Base-by-base conservation (phyloP, 2,329 filamentous ascomycete species). In the Cladosporium colombiae region DNA sequence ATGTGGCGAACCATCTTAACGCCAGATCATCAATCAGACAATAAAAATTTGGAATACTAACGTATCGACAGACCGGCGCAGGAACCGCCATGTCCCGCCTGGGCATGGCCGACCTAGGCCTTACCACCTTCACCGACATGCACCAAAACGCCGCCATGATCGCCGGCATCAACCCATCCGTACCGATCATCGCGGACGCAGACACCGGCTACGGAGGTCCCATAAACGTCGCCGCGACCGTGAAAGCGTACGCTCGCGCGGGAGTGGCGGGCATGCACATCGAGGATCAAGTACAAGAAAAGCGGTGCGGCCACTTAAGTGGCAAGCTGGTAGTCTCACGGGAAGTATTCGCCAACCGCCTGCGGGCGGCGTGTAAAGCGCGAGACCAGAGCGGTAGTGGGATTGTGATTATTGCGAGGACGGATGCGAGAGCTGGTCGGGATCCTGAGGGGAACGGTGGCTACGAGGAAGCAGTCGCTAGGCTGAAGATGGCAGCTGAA, bases 51-150 rank as follows among this genome's bases (percentile, higher is more conserved):
- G 23, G 14, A 29, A 2, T 37, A 14, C 58, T 69, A 57, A 67
- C 8, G 35, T 29, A 1, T 2, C 4, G 8, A 25, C 29, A 88
- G 85, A 89, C 87, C 13, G 87, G 87, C 18, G 86, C 87, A 27
- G 87, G 87, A 49, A 88, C 86, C 1, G 81, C 82, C 18, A 85
- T 86, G 66, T 89, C 87, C 0, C 79, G 82, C 31, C 82, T 90
- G 0, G 87, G 88, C 33, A 82, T 84, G 78, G 83, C 88, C 1
- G 88, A 90, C 72, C 82, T 90, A 4, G 88, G 86, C 50, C 78
- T 90, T 14, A 83, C 85, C 2, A 85, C 86, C 0, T 79, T 88
- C 35, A 82, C 84, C 71, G 87, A 90, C 75, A 90, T 90, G 87
- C 79, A 81, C 40, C 78, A 79, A 53, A 86, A 89, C 73, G 87